A percentile compares a stretch with the other conserved stretches of the same genome.
phyloP scores from a whole-genome alignment of 2,329 filamentous ascomycete species.

The Pestalotiopsis sp. region DNA sequence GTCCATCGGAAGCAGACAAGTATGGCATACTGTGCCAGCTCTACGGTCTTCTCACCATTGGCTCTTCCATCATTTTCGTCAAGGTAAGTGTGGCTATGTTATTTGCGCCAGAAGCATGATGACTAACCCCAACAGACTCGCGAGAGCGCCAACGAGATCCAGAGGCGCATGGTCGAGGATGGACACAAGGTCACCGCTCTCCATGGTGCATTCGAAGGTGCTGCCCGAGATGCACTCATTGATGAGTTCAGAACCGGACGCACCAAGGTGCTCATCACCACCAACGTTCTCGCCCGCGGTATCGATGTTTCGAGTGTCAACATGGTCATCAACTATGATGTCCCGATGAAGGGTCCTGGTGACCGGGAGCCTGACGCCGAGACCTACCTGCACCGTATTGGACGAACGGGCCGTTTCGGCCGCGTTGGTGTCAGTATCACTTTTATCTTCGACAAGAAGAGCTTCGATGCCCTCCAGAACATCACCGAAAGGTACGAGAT shows the following conservation, averaged over 20 bases:
- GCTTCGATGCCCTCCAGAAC: slow-evolving; percentile 76
- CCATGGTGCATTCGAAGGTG: slow-evolving; percentile 84
- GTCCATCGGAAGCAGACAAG: slow-evolving; percentile 78
- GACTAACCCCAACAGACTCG: slow-evolving; percentile 63
- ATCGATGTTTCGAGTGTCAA: slow-evolving; percentile 92
- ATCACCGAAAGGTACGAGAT: slow-evolving; percentile 83
- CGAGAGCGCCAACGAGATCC: slow-evolving; percentile 82
- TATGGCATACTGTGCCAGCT: slow-evolving; percentile 89
- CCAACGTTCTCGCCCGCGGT: slow-evolving; percentile 93
- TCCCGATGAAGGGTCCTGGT: slow-evolving; percentile 73
- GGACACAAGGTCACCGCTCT: slow-evolving; percentile 91
- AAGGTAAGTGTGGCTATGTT: slow-evolving; percentile 57
- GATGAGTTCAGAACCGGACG: slow-evolving; percentile 83
- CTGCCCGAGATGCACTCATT: slow-evolving; percentile 80
- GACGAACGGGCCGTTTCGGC: slow-evolving; percentile 93
- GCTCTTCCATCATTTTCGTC: slow-evolving; percentile 97
- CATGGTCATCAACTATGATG: slow-evolving; percentile 98
- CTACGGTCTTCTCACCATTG: slow-evolving; percentile 94
- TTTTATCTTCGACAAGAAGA: slow-evolving; percentile 85
- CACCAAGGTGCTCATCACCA: slow-evolving; percentile 96
- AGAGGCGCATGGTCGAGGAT: slow-evolving; percentile 81
- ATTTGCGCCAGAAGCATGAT: background rate
- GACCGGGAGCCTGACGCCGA: slow-evolving; percentile 88
- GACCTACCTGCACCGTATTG: slow-evolving; percentile 97
- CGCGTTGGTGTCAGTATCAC: slow-evolving; percentile 95